These are phyloP conservation scores for Rhododendron griersonianum DNA, from an alignment of 148 eudicot genomes.

Conservation along the genomic window DNA sequence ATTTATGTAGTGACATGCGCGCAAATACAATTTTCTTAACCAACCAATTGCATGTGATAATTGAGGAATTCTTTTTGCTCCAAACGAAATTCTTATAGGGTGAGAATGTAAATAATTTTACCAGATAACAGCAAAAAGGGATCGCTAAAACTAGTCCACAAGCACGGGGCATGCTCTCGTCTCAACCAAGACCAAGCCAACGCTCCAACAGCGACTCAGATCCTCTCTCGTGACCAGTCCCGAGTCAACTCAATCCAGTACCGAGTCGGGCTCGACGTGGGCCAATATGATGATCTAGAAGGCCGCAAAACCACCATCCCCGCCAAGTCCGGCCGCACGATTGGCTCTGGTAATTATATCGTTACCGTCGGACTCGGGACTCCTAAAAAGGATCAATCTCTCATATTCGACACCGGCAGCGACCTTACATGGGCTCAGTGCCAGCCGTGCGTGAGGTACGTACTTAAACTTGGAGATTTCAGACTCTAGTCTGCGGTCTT, in stretches of 20 bases:
- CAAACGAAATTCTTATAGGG: neutral
- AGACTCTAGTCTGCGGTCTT: neutral
- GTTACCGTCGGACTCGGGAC: conserved; percentile 61
- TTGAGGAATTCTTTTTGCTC: neutral
- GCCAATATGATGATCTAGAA: neutral
- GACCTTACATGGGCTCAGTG: conserved; percentile 53
- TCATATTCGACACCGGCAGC: conserved; percentile 71
- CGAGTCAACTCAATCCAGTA: conserved; percentile 57
- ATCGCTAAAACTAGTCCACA: conserved; percentile 51
- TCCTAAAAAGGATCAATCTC: conserved; percentile 49
- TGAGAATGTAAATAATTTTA: neutral
- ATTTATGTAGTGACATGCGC: neutral
- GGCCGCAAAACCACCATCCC: conserved; percentile 38
- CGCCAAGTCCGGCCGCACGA: conserved; percentile 44
- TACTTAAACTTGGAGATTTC: neutral
- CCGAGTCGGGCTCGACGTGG: conserved; percentile 20
- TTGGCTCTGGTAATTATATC: conserved; percentile 63
- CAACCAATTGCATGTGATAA: too few species aligned
- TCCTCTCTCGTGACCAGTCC: conserved; percentile 46
- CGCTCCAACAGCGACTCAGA: conserved; percentile 25
- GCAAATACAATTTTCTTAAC: neutral
- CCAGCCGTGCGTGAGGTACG: conserved; percentile 42
- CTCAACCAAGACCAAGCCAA: conserved; percentile 13
- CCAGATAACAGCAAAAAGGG: conserved; percentile 21
- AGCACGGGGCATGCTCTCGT: conserved; percentile 59